A percentile compares a stretch with the other conserved stretches of the same genome.
Evolutionary conservation across 2,329 filamentous ascomycete species (phyloP).

Genomic region (Neofusicoccum parvum): DNA sequence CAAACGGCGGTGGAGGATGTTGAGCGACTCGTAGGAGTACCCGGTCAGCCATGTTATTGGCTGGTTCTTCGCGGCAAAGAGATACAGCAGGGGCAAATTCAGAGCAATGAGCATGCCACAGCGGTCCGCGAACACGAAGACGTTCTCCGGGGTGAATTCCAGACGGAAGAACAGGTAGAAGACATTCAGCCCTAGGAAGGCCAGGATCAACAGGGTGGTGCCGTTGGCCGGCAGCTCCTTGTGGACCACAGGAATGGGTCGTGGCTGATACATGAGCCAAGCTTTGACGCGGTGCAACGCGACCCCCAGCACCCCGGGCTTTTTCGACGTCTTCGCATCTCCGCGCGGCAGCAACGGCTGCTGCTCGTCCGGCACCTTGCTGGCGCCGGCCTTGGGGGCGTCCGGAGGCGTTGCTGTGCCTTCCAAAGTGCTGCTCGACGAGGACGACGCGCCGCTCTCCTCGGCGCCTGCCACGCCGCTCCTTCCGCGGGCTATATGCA

Average conservation of each 20-base stretch:
- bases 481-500: background rate
- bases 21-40: conserved; percentile 66
- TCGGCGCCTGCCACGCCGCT: background rate
- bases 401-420: conserved; percentile 39
- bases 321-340: conserved; percentile 8
- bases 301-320: conserved; percentile 22
- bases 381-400: conserved; percentile 21
- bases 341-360: conserved; percentile 35
- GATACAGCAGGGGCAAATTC: conserved; percentile 60
- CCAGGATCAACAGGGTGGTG: conserved; percentile 54
- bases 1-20: conserved; percentile 66
- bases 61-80: conserved; percentile 68
- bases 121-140: conserved; percentile 62
- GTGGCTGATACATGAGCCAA: conserved; percentile 59
- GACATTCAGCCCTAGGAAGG: conserved; percentile 57
- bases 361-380: conserved; percentile 31
- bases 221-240: conserved; percentile 61
- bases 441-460: conserved; percentile 34
- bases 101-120: conserved; percentile 56
- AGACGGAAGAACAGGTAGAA: conserved; percentile 59
- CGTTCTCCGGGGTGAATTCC: conserved; percentile 45
- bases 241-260: conserved; percentile 58
- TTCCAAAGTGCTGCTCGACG: conserved; percentile 43
- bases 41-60: conserved; percentile 63
- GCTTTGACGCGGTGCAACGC: conserved; percentile 32